Evolutionary conservation across 2,329 filamentous ascomycete genomes (phyloP).

Genomic region (Periconia sp.): DNA sequence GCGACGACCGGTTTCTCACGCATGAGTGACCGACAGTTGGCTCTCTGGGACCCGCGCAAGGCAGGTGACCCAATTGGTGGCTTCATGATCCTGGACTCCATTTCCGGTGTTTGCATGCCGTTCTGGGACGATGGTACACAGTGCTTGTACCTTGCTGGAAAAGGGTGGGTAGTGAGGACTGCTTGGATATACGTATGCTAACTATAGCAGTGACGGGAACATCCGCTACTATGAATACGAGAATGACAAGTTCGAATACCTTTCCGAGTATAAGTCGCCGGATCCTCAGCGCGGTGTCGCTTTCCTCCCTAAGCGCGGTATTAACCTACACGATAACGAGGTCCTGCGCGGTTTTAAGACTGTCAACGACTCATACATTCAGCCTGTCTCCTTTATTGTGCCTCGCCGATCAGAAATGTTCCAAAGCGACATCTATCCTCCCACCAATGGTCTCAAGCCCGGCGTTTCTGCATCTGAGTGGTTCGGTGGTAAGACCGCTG

Average conservation of each 20-base stretch:
- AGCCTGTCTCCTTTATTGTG: constrained; percentile 97
- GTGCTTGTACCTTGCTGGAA: constrained; percentile 94
- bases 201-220: constrained; percentile 78
- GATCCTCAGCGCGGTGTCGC: constrained; percentile 95
- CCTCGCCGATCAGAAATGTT: constrained; percentile 92
- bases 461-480: constrained; percentile 83
- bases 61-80: constrained; percentile 77
- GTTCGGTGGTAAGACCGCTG: constrained; percentile 81
- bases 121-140: constrained; percentile 97
- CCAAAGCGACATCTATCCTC: constrained; percentile 96
- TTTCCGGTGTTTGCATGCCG: constrained; percentile 97
- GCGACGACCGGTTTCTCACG: constrained; percentile 96
- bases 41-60: constrained; percentile 90
- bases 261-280: constrained; percentile 95
- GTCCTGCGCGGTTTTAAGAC: constrained; percentile 93
- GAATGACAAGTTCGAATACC: constrained; percentile 97
- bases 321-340: constrained; percentile 96
- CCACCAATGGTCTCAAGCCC: constrained; percentile 78
- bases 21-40: constrained; percentile 97
- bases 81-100: constrained; percentile 89
- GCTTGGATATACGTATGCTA: constrained; percentile 9
- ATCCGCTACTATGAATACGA: constrained; percentile 99
- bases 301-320: constrained; percentile 91
- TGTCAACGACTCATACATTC: constrained; percentile 90
- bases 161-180: constrained; percentile 71